phyloP scores from a whole-genome alignment of 2,329 filamentous ascomycete species.

The Neopestalotiopsis clavispora region DNA sequence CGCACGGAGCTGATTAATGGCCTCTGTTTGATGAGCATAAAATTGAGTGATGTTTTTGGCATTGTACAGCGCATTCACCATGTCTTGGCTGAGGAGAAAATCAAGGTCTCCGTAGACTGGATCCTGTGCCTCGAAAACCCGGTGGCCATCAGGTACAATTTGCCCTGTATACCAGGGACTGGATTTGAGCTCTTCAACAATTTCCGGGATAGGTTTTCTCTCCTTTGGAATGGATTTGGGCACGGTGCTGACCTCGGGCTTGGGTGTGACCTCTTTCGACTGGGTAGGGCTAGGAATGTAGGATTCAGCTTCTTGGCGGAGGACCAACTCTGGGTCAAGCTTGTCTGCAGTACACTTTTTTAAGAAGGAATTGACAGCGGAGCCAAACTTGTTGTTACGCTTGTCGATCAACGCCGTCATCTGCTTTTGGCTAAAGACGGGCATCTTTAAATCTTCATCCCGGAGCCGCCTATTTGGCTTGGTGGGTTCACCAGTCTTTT shows the following conservation, averaged over 20 bases:
- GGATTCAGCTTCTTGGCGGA: conserved; percentile 62
- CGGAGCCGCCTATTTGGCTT: conserved; percentile 71
- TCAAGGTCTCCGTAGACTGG: conserved; percentile 82
- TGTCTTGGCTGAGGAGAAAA: conserved; percentile 84
- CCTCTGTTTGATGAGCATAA: conserved; percentile 91
- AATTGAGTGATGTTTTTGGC: conserved; percentile 83
- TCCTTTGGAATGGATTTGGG: conserved; percentile 79
- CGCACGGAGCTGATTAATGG: conserved; percentile 84
- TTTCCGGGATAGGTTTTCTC: conserved; percentile 80
- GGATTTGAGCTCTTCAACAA: conserved; percentile 81
- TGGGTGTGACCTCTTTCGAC: conserved; percentile 38
- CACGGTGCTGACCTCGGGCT: conserved; percentile 48
- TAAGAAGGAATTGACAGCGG: conserved; percentile 78
- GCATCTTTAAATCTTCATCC: conserved; percentile 86
- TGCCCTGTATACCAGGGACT: conserved; percentile 90
- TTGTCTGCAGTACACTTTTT: conserved; percentile 70
- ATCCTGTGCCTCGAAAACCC: conserved; percentile 85
- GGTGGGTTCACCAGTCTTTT: conserved; percentile 74
- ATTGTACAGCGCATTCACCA: conserved; percentile 97
- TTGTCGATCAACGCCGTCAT: conserved; percentile 90
- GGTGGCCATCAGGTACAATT: conserved; percentile 90
- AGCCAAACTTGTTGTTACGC: conserved; percentile 81
- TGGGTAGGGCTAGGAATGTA: conserved; percentile 67
- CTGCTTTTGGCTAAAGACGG: conserved; percentile 90
- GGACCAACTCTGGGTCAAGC: conserved; percentile 68